phyloP scores from a whole-genome alignment of 345 rosid species.

The Atalantia buxifolia region DNA sequence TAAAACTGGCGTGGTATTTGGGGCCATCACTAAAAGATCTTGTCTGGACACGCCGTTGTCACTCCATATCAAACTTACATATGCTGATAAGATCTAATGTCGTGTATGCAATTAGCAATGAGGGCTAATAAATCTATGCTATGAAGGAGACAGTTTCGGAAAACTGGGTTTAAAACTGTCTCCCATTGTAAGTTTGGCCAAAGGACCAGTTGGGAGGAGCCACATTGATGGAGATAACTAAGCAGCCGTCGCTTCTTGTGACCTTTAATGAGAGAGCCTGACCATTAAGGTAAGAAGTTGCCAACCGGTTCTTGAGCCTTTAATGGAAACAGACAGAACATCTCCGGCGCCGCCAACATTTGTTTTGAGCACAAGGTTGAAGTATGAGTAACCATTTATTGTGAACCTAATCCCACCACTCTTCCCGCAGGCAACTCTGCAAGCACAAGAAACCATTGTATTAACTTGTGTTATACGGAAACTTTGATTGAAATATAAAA shows the following conservation, averaged over 20 bases:
- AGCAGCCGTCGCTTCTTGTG: slow-evolving; percentile 18
- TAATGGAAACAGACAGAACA: slow-evolving; percentile 14
- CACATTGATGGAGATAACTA: slow-evolving; percentile 20
- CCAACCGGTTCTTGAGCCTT: slow-evolving; percentile 23
- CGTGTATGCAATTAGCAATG: not conserved
- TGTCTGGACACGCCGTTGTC: not conserved
- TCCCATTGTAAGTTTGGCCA: slow-evolving; percentile 19
- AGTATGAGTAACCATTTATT: slow-evolving; percentile 26
- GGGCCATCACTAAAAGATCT: slow-evolving; percentile 6
- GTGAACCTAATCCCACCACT: slow-evolving; percentile 26
- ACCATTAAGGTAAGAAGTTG: slow-evolving; percentile 26
- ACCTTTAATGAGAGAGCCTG: slow-evolving; percentile 26
- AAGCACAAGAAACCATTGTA: too few relatives aligned
- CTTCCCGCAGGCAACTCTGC: slow-evolving; percentile 26
- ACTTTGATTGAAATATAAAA: too few relatives aligned
- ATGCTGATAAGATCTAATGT: not conserved
- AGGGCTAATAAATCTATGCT: not conserved
- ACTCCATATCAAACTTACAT: not conserved
- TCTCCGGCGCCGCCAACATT: too few relatives aligned
- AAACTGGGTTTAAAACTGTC: slow-evolving; percentile 4
- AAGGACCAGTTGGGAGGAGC: slow-evolving; percentile 27
- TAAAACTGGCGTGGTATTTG: not conserved
- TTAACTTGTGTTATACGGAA: too few relatives aligned
- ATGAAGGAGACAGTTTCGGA: not conserved
- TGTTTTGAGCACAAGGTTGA: slow-evolving; percentile 22